phyloP scores from a whole-genome alignment of 1,139 yeast species.

The Sugiyamaella grinbergsii region DNA sequence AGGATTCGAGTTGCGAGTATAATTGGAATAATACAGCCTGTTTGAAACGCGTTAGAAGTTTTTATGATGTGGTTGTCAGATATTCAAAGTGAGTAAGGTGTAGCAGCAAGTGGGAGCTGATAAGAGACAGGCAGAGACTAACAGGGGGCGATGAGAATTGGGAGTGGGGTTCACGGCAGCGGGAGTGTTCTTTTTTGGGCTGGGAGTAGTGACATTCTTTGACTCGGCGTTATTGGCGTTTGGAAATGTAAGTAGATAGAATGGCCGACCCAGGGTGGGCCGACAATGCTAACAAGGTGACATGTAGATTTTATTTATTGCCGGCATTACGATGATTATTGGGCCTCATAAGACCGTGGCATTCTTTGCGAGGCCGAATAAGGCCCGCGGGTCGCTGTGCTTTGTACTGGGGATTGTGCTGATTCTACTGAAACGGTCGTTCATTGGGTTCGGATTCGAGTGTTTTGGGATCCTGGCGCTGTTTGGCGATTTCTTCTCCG shows the following conservation, averaged over 20 bases:
- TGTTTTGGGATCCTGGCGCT: conserved; percentile 83
- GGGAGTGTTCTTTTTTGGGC: conserved; percentile 70
- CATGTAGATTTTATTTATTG: conserved; percentile 57
- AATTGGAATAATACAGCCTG: too few species aligned
- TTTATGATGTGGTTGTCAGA: conserved; percentile 76
- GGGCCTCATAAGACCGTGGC: conserved; percentile 83
- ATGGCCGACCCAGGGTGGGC: too few species aligned
- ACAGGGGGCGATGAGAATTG: conserved; percentile 53
- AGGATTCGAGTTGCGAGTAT: too few species aligned
- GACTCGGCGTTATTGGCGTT: conserved; percentile 88
- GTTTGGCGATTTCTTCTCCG: conserved; percentile 90
- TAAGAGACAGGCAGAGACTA: not conserved
- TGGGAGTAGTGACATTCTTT: conserved; percentile 84
- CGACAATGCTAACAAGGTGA: too few species aligned
- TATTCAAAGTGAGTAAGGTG: conserved; percentile 65
- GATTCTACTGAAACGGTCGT: conserved; percentile 74
- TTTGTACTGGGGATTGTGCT: conserved; percentile 73
- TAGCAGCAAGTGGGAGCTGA: too few species aligned
- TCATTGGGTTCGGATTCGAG: conserved; percentile 82
- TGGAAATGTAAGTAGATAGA: conserved; percentile 76
- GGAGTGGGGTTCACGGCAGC: conserved; percentile 95
- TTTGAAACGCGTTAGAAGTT: conserved; percentile 4
- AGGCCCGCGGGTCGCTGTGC: conserved; percentile 81
- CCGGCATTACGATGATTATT: conserved; percentile 80
- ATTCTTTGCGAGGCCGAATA: conserved; percentile 85